A percentile compares a stretch with the other conserved stretches of the same genome.
Evolutionary conservation across 768 basidiomycete genomes (phyloP).

Genomic region (Tephrocybe sp.): DNA sequence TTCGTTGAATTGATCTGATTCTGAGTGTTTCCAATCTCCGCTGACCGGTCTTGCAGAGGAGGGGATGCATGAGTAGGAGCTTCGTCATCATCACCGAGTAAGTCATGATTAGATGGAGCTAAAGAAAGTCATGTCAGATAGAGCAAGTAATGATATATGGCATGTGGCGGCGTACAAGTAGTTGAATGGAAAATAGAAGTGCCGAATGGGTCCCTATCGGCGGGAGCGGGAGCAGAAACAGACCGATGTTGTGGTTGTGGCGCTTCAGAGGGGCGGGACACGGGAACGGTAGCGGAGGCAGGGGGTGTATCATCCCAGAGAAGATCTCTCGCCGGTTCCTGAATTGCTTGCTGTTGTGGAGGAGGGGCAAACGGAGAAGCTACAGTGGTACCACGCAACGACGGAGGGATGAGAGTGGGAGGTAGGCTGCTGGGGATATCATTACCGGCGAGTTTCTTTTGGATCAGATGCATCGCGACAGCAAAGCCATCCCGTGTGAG

Average conservation of each 20-base stretch:
- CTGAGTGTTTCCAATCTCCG: constrained; percentile 84
- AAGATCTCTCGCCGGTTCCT: constrained; percentile 44
- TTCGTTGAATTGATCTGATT: constrained; percentile 85
- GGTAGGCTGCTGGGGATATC: constrained; percentile 76
- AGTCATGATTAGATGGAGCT: constrained; percentile 39
- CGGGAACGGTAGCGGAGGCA: constrained; percentile 41
- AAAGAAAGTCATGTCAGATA: constrained; percentile 4
- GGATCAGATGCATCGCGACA: constrained; percentile 92
- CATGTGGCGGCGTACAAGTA: constrained; percentile 24
- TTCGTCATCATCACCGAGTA: constrained; percentile 78
- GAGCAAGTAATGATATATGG: neutral
- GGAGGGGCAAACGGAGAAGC: constrained; percentile 39
- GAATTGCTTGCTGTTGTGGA: constrained; percentile 38
- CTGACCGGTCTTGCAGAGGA: constrained; percentile 69
- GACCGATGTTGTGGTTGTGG: constrained; percentile 24
- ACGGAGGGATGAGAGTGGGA: constrained; percentile 76
- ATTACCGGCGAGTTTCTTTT: constrained; percentile 77
- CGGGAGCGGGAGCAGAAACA: constrained; percentile 19
- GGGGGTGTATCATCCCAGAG: constrained; percentile 60
- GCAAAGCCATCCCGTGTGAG: constrained; percentile 93
- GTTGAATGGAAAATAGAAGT: constrained; percentile 29
- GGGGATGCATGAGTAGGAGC: constrained; percentile 41
- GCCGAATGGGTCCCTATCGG: constrained; percentile 52
- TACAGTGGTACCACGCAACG: constrained; percentile 52
- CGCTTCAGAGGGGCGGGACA: constrained; percentile 33